Conservation (phyloP, 208 protist species). For the Acanthamoeba castellanii region DNA sequence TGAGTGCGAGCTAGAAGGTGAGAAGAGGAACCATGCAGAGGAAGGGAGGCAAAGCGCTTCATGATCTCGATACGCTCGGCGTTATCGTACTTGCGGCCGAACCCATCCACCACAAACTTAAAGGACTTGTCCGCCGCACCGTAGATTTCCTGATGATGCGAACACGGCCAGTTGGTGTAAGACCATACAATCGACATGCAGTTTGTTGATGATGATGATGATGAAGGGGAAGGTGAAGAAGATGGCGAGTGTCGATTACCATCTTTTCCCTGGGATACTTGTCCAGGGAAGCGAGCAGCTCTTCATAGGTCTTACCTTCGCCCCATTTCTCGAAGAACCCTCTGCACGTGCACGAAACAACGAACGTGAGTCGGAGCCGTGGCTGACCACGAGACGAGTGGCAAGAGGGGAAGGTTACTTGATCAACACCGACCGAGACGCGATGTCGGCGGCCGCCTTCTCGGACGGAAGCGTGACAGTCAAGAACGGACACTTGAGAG, state of each 20-base stretch:
- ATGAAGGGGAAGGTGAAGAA: background rate
- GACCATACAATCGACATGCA: background rate
- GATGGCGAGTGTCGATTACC: background rate
- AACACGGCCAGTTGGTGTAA: background rate
- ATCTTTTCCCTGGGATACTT: conserved; percentile 40
- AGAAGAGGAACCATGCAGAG: background rate
- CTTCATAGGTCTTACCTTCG: conserved; percentile 66
- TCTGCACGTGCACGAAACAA: background rate
- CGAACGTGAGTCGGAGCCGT: background rate
- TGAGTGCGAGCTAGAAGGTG: no score
- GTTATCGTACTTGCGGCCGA: conserved; percentile 35
- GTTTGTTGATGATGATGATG: no score
- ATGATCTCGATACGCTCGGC: conserved; percentile 61
- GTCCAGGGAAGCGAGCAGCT: conserved; percentile 13
- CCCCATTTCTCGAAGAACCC: conserved; percentile 69
- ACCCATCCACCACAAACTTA: conserved; percentile 58
- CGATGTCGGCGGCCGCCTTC: conserved; percentile 48
- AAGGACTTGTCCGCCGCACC: conserved; percentile 39
- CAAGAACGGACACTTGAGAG: conserved; percentile 56
- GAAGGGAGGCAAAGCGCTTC: conserved; percentile 50
- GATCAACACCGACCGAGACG: conserved; percentile 52
- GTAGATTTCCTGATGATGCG: background rate
- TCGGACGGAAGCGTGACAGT: conserved; percentile 48
- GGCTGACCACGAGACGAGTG: background rate
- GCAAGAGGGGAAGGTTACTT: background rate